Percentiles rank a stretch among this genome's conserved stretches.
phyloP scores from a whole-genome alignment of 140 eudicot species.

The Oenanthe javanica region DNA sequence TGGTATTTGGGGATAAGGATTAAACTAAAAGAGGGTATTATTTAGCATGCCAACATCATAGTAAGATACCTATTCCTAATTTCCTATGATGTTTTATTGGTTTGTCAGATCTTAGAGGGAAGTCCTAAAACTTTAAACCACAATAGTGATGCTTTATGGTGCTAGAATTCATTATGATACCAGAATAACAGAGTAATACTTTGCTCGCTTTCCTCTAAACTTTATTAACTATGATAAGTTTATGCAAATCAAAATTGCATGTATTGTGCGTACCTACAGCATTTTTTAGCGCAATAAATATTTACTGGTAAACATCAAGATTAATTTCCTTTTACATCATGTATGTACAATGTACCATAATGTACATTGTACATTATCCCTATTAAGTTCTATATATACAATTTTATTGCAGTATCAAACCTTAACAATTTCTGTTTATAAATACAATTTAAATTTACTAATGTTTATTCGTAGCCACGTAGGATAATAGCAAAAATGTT shows the following conservation, averaged over 20 bases:
- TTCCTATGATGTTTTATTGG: not conserved
- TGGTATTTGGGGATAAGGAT: not conserved
- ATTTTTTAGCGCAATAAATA: not conserved
- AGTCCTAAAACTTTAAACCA: not conserved
- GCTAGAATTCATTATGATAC: not conserved
- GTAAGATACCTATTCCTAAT: not conserved
- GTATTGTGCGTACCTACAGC: no score
- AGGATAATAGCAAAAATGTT: no score
- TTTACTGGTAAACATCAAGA: not conserved
- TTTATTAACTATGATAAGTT: not conserved
- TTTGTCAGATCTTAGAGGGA: not conserved
- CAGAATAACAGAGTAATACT: not conserved
- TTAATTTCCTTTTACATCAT: not conserved
- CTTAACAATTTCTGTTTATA: not conserved
- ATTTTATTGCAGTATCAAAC: no score
- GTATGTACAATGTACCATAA: not conserved
- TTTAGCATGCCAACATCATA: not conserved
- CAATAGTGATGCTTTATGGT: not conserved
- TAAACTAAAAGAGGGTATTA: not conserved
- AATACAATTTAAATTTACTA: no score
- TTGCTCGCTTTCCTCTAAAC: not conserved
- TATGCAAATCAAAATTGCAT: not conserved
- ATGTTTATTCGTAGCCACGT: no score
- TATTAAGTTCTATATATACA: no score
- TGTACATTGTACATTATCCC: not conserved